phyloP scores from a whole-genome alignment of 352 stramenopile genomes.

The Pilasporangium apinafurcum region DNA sequence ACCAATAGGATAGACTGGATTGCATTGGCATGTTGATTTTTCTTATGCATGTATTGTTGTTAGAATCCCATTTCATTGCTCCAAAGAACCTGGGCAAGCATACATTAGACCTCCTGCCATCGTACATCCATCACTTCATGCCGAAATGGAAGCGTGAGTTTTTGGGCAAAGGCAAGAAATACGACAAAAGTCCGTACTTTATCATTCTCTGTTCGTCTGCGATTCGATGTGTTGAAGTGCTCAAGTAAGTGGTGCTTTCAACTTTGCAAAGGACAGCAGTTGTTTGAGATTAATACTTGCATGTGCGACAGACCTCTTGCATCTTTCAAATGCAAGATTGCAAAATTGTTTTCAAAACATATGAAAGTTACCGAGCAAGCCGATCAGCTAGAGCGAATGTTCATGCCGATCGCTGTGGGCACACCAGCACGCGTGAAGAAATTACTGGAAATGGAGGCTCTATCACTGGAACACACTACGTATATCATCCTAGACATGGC shows the following conservation, averaged over 20 bases:
- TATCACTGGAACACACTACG: conserved; percentile 76
- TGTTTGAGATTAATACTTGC: not conserved
- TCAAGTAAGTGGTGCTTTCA: conserved; percentile 72
- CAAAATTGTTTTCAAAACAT: conserved; percentile 96
- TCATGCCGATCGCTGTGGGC: conserved; percentile 73
- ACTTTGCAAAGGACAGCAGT: not conserved
- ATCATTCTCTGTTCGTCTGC: conserved; percentile 91
- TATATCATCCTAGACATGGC: conserved; percentile 83
- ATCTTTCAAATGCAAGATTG: conserved; percentile 87
- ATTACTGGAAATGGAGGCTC: conserved; percentile 63
- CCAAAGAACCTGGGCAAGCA: conserved; percentile 72
- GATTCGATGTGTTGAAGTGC: conserved; percentile 86
- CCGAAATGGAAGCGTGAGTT: conserved; percentile 77
- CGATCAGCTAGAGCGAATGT: conserved; percentile 65
- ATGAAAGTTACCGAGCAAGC: conserved; percentile 88
- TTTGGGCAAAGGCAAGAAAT: conserved; percentile 58
- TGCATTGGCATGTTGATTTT: not conserved
- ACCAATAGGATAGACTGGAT: too few relatives aligned
- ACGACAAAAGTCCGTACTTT: conserved; percentile 88
- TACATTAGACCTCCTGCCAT: conserved; percentile 57
- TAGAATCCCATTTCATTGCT: conserved; percentile 64
- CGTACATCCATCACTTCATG: conserved; percentile 71
- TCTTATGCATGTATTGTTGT: not conserved
- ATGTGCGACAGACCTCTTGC: conserved; percentile 43
- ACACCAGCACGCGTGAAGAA: conserved; percentile 75